phyloP scores from a whole-genome alignment of 2,329 filamentous ascomycete species.

The Dactylellina haptotyla region DNA sequence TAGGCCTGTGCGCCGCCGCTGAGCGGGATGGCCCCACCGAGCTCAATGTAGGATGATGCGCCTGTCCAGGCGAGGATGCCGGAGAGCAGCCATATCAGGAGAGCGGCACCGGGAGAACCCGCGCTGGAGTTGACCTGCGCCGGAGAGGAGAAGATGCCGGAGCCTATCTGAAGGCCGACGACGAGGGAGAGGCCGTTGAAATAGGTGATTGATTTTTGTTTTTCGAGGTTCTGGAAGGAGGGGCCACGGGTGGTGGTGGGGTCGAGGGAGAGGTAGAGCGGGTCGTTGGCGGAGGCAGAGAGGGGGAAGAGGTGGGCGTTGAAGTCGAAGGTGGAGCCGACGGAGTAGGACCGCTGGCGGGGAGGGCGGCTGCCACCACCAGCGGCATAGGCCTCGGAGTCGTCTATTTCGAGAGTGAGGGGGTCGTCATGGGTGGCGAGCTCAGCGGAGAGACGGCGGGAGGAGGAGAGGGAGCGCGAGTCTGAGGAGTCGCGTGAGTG shows the following conservation, averaged over 20 bases:
- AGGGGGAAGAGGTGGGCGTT: conserved; percentile 91
- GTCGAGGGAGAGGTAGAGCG: conserved; percentile 84
- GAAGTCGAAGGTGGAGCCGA: conserved; percentile 95
- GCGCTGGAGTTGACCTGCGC: conserved; percentile 91
- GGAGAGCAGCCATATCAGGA: conserved; percentile 91
- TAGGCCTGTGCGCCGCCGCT: conserved; percentile 96
- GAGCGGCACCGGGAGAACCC: conserved; percentile 86
- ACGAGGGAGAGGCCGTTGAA: conserved; percentile 92
- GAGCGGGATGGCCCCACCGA: conserved; percentile 92
- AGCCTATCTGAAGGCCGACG: conserved; percentile 92
- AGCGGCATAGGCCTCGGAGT: conserved; percentile 40
- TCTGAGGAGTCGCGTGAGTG: too few species aligned
- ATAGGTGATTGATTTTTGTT: conserved; percentile 94
- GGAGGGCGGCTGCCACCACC: conserved; percentile 59
- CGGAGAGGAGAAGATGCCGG: conserved; percentile 93
- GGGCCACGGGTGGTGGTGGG: conserved; percentile 65
- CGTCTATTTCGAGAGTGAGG: conserved; percentile 64
- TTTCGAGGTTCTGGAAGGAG: conserved; percentile 79
- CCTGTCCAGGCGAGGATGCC: conserved; percentile 97
- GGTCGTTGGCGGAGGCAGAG: conserved; percentile 76
- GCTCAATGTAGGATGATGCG: conserved; percentile 91
- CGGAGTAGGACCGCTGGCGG: conserved; percentile 79
- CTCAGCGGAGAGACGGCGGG: conserved; percentile 81
- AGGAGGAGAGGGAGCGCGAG: too few species aligned
- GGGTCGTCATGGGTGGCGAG: conserved; percentile 78